Percentiles rank a stretch among this genome's conserved stretches.
These are phyloP conservation scores for Microbotryum intermedium DNA, from an alignment of 1,284 basidiomycete species.

Conservation along the genomic window DNA sequence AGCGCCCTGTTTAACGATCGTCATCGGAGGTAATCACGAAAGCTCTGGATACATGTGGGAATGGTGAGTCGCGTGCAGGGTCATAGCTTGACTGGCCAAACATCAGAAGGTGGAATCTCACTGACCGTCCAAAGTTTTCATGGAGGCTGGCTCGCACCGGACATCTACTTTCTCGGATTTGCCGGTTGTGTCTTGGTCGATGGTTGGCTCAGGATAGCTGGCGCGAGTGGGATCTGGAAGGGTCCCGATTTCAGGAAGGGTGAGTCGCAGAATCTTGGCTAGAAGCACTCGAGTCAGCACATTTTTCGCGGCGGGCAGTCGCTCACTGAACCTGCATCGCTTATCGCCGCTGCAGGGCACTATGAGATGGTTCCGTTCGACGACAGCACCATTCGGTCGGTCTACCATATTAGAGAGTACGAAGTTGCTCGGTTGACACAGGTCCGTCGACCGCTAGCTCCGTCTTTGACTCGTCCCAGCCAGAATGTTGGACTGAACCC, in stretches of 20 bases:
- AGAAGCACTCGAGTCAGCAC: too few species aligned
- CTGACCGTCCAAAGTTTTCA: constrained; percentile 56
- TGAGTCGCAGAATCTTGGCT: constrained; percentile 38
- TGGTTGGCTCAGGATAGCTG: constrained; percentile 69
- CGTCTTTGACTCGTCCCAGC: not conserved
- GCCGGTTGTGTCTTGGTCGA: constrained; percentile 83
- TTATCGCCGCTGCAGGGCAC: constrained; percentile 47
- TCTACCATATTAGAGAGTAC: constrained; percentile 86
- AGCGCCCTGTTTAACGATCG: constrained; percentile 81
- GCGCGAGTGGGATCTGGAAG: constrained; percentile 91
- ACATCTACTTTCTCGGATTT: constrained; percentile 92
- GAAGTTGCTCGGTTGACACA: constrained; percentile 71
- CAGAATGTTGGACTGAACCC: not conserved
- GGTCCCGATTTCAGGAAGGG: constrained; percentile 65
- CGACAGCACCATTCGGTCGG: constrained; percentile 60
- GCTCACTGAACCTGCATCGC: not conserved
- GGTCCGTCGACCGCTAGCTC: constrained; percentile 44
- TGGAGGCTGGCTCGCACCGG: constrained; percentile 91
- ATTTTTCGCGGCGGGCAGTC: constrained; percentile 12
- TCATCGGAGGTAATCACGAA: constrained; percentile 98
- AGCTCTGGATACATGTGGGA: constrained; percentile 97
- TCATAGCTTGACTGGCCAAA: not conserved
- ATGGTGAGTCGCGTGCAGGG: constrained; percentile 50
- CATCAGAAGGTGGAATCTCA: not conserved
- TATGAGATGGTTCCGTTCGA: constrained; percentile 62